Evolutionary conservation across 2,329 filamentous ascomycete species (phyloP).

Genomic region (Cryphonectria nitschkei): DNA sequence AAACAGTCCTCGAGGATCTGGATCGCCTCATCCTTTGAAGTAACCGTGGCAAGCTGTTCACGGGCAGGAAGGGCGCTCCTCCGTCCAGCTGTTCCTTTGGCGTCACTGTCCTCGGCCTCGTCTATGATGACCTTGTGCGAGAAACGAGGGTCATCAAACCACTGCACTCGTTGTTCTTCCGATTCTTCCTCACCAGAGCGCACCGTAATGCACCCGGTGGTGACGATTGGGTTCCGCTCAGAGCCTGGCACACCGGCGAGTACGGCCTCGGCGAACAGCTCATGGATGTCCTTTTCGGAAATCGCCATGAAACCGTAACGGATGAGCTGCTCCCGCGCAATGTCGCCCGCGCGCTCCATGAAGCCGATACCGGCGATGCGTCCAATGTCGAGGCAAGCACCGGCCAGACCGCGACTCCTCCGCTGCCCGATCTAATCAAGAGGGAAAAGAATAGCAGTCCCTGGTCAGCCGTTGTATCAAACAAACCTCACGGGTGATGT

Average conservation of each 20-base stretch:
- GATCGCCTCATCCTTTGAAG: background rate
- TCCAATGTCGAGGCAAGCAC: conserved; percentile 40
- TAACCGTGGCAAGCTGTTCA: background rate
- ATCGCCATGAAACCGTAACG: conserved; percentile 23
- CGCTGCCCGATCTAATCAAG: conserved; percentile 36
- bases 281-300: conserved; percentile 44
- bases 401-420: conserved; percentile 36
- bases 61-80: conserved; percentile 2
- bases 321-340: background rate
- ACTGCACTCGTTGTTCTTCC: background rate
- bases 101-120: background rate
- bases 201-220: background rate
- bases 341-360: conserved; percentile 34
- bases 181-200: background rate
- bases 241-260: conserved; percentile 11
- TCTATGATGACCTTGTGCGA: background rate
- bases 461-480: background rate
- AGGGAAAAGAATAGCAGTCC: background rate
- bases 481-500: background rate
- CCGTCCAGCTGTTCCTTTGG: background rate
- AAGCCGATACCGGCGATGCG: conserved; percentile 34
- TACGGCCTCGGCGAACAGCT: conserved; percentile 46
- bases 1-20: background rate
- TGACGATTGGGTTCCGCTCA: conserved; percentile 3
- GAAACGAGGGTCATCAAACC: conserved; percentile 8